Evolutionary conservation across 805 yeast species (phyloP), one percentile per base, ranked within the genome.

Genomic region (Yamadazyma laniorum): DNA sequence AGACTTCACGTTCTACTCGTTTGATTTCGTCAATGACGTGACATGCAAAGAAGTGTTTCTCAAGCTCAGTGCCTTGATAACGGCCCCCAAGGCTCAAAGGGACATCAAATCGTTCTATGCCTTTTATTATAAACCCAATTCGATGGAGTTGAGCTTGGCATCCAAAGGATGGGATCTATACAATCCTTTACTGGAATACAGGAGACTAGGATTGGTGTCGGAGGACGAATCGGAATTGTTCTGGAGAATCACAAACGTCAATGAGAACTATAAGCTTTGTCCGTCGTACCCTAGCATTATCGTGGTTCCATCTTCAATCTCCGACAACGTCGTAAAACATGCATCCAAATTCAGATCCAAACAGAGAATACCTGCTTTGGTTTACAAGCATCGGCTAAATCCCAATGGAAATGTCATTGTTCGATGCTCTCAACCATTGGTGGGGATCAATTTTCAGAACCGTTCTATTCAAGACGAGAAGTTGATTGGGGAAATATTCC

Each of bases 381-480:
- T 90, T 2, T 93, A 89, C 59, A 82, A 75, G 52, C 85, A 89
- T 57, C 60, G 74, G 34, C 50, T 48, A 4, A 57, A 60, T 9
- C 63, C 72, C 30, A 87, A 79, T 49, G 80, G 82, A 1, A 81
- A 93, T 52, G 75, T 93, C 1, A 88, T 93, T 13, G 81, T 93
- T 0, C 70, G 99, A 41, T 86, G 96, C 51, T 72, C 97, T 2
- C 99, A 93, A 63, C 99, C 99, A 0, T 61, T 91, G 47, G 90
- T 90, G 1, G 98, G 99, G 0, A 51, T 93, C 13, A 89, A 87
- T 42, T 40, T 67, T 13, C 95, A 89, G 55, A 79, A 81, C 47
- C 66, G 98, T 34, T 88, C 95, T 2, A 72, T 86, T 18, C 99
- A 93, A 59, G 99, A 93, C 67, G 99, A 93, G 56, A 82, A 79